A percentile compares a stretch with the other conserved stretches of the same genome.
Evolutionary conservation across 2,329 filamentous ascomycete species (phyloP).

Genomic region (Fusarium musae): DNA sequence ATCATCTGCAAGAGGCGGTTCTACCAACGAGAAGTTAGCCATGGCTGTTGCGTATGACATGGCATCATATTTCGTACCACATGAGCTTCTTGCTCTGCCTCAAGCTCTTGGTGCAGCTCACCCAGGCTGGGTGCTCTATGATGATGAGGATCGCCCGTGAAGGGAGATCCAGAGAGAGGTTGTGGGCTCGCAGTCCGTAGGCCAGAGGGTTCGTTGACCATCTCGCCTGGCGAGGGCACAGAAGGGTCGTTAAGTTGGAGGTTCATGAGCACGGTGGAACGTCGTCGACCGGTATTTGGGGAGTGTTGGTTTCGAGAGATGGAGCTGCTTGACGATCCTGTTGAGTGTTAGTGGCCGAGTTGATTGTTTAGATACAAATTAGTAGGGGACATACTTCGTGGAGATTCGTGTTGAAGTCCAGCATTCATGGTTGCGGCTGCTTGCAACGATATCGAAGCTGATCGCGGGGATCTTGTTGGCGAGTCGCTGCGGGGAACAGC

Average conservation of each 20-base stretch:
- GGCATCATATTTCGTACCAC: slow-evolving; percentile 62
- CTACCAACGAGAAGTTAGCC: slow-evolving; percentile 50
- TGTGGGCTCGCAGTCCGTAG: slow-evolving; percentile 55
- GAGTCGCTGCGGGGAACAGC: slow-evolving; percentile 55
- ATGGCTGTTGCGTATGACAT: neutral
- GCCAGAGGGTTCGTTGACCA: slow-evolving; percentile 61
- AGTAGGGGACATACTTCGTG: slow-evolving; percentile 59
- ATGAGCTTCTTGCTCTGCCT: slow-evolving; percentile 82
- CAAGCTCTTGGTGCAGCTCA: slow-evolving; percentile 81
- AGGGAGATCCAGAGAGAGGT: slow-evolving; percentile 60
- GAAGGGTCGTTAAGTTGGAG: slow-evolving; percentile 77
- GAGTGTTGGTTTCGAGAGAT: slow-evolving; percentile 56
- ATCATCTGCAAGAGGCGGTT: slow-evolving; percentile 84
- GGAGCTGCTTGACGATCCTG: slow-evolving; percentile 65
- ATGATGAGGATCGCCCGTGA: slow-evolving; percentile 67
- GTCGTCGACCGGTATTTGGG: slow-evolving; percentile 65
- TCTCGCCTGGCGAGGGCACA: slow-evolving; percentile 75
- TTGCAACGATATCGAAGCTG: slow-evolving; percentile 76
- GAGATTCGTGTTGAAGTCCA: slow-evolving; percentile 74
- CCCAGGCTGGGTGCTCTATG: slow-evolving; percentile 77
- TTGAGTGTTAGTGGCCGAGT: slow-evolving; percentile 14
- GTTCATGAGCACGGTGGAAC: slow-evolving; percentile 78
- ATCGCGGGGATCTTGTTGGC: slow-evolving; percentile 70
- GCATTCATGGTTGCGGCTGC: slow-evolving; percentile 83
- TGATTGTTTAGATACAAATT: neutral